phyloP scores from a whole-genome alignment of 176 grass and related monocot genomes.

The Triticum timopheevii region DNA sequence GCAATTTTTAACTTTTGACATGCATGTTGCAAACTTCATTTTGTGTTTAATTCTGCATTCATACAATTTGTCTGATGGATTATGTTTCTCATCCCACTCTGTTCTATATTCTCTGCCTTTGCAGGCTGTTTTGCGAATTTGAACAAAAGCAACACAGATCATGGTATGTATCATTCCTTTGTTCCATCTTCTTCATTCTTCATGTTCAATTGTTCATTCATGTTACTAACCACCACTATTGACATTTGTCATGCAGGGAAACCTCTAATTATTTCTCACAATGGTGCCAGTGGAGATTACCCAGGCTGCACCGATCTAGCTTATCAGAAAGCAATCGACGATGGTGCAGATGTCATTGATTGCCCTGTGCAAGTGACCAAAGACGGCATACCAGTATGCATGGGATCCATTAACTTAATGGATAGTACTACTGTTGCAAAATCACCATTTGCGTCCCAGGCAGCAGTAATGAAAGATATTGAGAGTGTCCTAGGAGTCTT shows the following conservation, averaged over 20 bases:
- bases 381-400: slow-evolving; percentile 77
- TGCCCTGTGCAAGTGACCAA: slow-evolving; percentile 85
- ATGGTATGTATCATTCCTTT: slow-evolving; percentile 44
- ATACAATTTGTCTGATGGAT: neutral
- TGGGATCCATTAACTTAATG: slow-evolving; percentile 70
- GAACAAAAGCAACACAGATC: slow-evolving; percentile 69
- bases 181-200: neutral
- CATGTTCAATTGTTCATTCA: neutral
- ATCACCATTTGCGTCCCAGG: slow-evolving; percentile 48
- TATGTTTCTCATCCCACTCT: slow-evolving; percentile 30
- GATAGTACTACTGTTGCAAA: slow-evolving; percentile 64
- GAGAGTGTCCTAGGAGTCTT: slow-evolving; percentile 61
- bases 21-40: neutral
- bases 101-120: slow-evolving; percentile 20
- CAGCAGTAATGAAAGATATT: slow-evolving; percentile 53
- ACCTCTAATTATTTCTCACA: slow-evolving; percentile 85
- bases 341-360: slow-evolving; percentile 92
- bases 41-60: neutral
- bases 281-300: slow-evolving; percentile 96
- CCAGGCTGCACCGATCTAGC: slow-evolving; percentile 90
- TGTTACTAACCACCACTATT: neutral
- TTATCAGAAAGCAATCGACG: slow-evolving; percentile 71
- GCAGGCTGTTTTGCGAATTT: slow-evolving; percentile 84
- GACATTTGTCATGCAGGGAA: slow-evolving; percentile 37
- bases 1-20: neutral